Base-by-base conservation (phyloP, 805 yeast species). In the Ogataea paraovalis region DNA sequence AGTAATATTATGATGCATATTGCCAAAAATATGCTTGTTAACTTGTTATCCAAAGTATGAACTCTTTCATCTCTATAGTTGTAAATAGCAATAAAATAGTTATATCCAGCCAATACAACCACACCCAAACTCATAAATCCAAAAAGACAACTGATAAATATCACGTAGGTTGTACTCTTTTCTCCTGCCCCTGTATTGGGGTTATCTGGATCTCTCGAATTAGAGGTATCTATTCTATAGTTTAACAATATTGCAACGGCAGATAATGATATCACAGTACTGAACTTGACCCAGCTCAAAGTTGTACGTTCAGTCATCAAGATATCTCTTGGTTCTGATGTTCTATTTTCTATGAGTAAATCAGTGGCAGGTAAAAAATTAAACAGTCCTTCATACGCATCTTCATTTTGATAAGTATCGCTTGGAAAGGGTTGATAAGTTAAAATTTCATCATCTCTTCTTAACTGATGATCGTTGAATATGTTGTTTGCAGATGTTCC, bases 241-340 rank as follows among this genome's bases (percentile, higher is more conserved):
- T 78, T 72, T 5, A 77, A 51, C 6, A 73, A 53, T 16, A 78
- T 67, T 1, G 79, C 79, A 30, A 74, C 65, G 1, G 80, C 71
- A 3, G 77, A 68, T 42, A 79, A 64, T 48, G 72, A 68, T 18
- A 78, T 59, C 10, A 78, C 67, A 4, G 71, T 58, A 2, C 79
- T 60, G 53, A 78, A 74, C 44, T 78, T 64, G 39, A 76, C 58
- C 66, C 79, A 78, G 25, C 77, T 66, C 14, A 78, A 60, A 18
- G 77, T 71, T 1, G 82, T 78, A 32, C 83, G 60, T 54, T 78
- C 83, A 46, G 74, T 71, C 67, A 78, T 80, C 16, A 78, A 60
- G 8, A 75, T 73, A 57, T 78, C 83, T 38, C 83, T 62, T 1
- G 83, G 82, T 55, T 78, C 82, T 2, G 76, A 70, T 3, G 72